Base-by-base conservation (phyloP, 2,329 filamentous ascomycete genomes). In the Pseudogymnoascus sp. region DNA sequence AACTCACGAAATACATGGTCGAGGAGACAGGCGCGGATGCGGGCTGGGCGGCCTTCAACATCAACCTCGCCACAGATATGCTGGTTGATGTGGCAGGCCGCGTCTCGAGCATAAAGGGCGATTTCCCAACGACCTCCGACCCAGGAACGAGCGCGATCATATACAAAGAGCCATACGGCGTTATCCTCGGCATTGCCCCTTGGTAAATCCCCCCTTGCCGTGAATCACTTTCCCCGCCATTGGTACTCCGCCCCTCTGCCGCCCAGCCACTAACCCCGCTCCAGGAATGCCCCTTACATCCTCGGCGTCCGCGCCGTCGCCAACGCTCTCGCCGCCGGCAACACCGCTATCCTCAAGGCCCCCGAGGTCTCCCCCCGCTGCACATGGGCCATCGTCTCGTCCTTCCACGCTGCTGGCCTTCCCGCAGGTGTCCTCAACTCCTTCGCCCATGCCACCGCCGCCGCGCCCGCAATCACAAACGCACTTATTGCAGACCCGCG, bases 131-230 rank as follows among this genome's bases (percentile, higher is more conserved):
- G 9, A 67, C 73, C 1, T 64, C 68, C 1, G 68, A 82, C 15
- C 78, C 83, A 38, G 81, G 79, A 0, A 79, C 80, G 23, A 79
- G 76, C 59, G 89, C 86, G 0, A 78, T 95, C 67, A 77, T 96
- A 3, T 75, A 87, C 67, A 88, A 86, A 71, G 89, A 93, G 75
- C 90, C 91, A 0, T 91, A 85, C 69, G 91, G 91, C 1, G 90
- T 95, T 7, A 81, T 93, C 15, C 77, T 96, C 31, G 87, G 85
- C 2, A 91, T 96, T 73, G 89, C 88, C 2, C 90, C 91, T 9
- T 96, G 91, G 91, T 92, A 78, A 69, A 77, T 68, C 9, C 21
- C 1, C 50, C 15, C 10, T 7, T 38, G 4, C 6, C 23, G 44
- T 31, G 33, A 61, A n/a, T 9, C 15, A 4, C 7, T 35, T 26